These are phyloP conservation scores for Glycine latifolia DNA, from an alignment of 306 rosid species.

Conservation along the genomic window DNA sequence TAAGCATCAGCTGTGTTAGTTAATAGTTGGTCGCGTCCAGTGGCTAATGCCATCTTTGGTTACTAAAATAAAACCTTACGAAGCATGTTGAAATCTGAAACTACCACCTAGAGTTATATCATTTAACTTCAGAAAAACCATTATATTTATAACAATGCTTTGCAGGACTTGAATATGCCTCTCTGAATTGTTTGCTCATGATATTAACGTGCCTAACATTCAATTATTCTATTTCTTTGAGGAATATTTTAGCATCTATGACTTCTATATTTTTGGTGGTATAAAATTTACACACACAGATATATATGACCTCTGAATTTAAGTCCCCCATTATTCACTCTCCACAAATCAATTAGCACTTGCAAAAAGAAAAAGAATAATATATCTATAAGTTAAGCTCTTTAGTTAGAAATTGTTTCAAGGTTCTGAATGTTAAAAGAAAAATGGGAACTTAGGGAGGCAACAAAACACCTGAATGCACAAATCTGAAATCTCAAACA, in stretches of 20 bases:
- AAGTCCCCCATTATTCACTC: conserved; percentile 1
- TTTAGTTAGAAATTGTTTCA: conserved; percentile 2
- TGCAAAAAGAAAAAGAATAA: neutral
- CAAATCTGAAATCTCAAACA: neutral
- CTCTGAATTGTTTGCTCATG: conserved; percentile 7
- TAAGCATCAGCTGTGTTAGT: conserved; percentile 7
- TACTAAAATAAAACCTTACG: conserved; percentile 28
- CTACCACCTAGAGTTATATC: conserved; percentile 9
- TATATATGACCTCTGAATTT: neutral
- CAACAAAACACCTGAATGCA: neutral
- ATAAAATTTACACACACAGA: neutral
- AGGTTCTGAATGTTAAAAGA: conserved; percentile 8
- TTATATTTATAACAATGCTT: conserved; percentile 29
- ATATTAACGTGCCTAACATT: neutral
- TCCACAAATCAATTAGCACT: conserved; percentile 18
- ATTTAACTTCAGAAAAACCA: neutral
- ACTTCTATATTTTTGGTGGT: neutral
- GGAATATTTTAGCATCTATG: neutral
- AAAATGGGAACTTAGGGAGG: neutral
- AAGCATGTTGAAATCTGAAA: conserved; percentile 10
- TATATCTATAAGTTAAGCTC: conserved; percentile 1
- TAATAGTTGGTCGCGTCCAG: conserved; percentile 1
- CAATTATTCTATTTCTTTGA: neutral
- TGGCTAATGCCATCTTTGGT: neutral
- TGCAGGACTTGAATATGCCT: conserved; percentile 9